phyloP scores from a whole-genome alignment of 2,329 filamentous ascomycete genomes.

The Ceratocystis harringtonii region DNA sequence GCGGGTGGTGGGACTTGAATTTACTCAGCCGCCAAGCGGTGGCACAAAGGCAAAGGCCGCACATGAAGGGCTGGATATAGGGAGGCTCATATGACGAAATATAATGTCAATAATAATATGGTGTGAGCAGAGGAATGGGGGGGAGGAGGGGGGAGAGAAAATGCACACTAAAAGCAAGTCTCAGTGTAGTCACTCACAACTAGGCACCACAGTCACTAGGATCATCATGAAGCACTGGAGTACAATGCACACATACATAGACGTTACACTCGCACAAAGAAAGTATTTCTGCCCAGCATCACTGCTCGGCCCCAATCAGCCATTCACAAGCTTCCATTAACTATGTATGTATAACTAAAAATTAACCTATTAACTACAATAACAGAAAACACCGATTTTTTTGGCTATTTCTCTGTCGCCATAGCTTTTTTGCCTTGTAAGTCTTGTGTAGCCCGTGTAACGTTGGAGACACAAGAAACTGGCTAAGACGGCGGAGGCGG shows the following conservation, averaged over 20 bases:
- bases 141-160: background rate
- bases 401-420: background rate
- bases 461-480: background rate
- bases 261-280: too few relatives aligned
- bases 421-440: background rate
- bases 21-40: conserved; percentile 27
- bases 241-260: background rate
- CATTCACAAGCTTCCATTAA: background rate
- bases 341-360: background rate
- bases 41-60: conserved; percentile 8
- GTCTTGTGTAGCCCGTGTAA: background rate
- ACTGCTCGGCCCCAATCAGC: background rate
- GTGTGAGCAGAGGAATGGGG: background rate
- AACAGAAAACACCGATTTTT: background rate
- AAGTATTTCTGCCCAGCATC: too few relatives aligned
- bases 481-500: background rate
- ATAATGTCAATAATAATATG: background rate
- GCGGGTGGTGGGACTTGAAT: conserved; percentile 42
- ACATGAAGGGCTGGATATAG: conserved; percentile 17
- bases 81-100: background rate
- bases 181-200: background rate
- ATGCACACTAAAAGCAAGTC: background rate
- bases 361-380: background rate
- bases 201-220: background rate
- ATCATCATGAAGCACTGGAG: background rate